Base-by-base conservation (phyloP, 75 land plant species). In the Selaginella moellendorffii region DNA sequence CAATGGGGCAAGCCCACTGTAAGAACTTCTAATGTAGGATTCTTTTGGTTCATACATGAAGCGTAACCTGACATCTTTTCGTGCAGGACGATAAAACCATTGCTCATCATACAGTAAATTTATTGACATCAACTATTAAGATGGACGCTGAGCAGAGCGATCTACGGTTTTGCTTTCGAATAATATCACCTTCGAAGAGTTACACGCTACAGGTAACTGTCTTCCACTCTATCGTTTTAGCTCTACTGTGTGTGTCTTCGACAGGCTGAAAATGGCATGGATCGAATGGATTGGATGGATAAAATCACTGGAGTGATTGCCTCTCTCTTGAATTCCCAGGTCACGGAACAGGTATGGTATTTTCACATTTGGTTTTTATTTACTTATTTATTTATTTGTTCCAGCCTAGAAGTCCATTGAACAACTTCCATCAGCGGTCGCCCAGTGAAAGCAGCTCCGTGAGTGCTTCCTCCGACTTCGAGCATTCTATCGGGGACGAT, bases 81-180 rank as follows among this genome's bases (percentile, higher is more conserved):
- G 5, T 36, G 51, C 86, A 92, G 73, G 90, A 88, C 73, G 98
- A 93, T 36, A 93, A 88, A 75, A 78, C 85, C 53, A 88, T 85
- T 42, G 90, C 96, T 21, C 87, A 82, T 67, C 98, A 88, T 66
- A 89, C 98, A 28, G 98, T 93, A 8, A 93, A 88, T 69, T 62
- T 88, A 54, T 78, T 88, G 24, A 93, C 96, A 2, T 85, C 98
- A 52, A 93, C 96, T n/a, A 93, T 93, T 29, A 93, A 93, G 79
- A 84, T 89, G 63, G 96, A 93, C 79, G 96, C 96, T 26, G 98
- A 93, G 54, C 98, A 93, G 70, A 83, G 95, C 64, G 98, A 93
- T 77, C 63, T 93, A 17, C 79, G 98, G n/a, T 93, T 93, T 69
- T 93, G 98, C 69, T 93, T 93, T 68, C 74, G 90, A 30, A 93